phyloP scores from a whole-genome alignment of 805 yeast genomes.

The Teunomyces lycoperdinae region DNA sequence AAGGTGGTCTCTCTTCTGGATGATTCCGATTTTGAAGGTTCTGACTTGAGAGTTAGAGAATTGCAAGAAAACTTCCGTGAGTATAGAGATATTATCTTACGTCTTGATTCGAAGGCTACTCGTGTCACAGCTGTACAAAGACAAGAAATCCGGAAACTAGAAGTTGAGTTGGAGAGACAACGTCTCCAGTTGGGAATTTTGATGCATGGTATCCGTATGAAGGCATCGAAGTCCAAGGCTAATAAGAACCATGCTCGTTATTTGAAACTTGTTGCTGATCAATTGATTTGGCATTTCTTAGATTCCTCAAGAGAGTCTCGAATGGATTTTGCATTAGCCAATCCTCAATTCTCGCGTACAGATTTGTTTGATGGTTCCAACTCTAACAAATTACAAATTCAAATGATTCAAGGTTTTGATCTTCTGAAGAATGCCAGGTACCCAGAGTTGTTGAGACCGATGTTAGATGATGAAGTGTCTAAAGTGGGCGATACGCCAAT shows the following conservation, averaged over 20 bases:
- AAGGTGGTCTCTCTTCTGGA: conserved; percentile 38
- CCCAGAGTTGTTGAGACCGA: conserved; percentile 70
- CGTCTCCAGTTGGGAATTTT: conserved; percentile 32
- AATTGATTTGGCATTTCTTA: conserved; percentile 68
- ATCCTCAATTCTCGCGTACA: conserved; percentile 57
- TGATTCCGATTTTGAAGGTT: conserved; percentile 32
- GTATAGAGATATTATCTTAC: conserved; percentile 35
- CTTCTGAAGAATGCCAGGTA: conserved; percentile 54
- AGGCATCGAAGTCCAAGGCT: conserved; percentile 17
- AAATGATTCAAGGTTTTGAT: conserved; percentile 67
- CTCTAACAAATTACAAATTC: conserved; percentile 55
- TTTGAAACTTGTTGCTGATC: conserved; percentile 49
- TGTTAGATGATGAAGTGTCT: conserved; percentile 14
- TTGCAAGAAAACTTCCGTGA: conserved; percentile 32
- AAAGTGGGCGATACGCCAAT: conserved; percentile 19
- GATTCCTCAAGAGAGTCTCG: conserved; percentile 60
- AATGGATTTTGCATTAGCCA: conserved; percentile 64
- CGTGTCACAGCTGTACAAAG: conserved; percentile 18
- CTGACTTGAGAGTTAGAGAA: conserved; percentile 26
- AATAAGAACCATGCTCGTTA: conserved; percentile 19
- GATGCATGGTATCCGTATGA: conserved; percentile 29
- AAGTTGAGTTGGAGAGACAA: conserved; percentile 32
- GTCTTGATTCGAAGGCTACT: conserved; percentile 34
- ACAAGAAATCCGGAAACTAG: conserved; percentile 20
- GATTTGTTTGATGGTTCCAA: conserved; percentile 68